Conservation (phyloP, 176 grass and related monocot species). For the Eragrostis nindensis region DNA sequence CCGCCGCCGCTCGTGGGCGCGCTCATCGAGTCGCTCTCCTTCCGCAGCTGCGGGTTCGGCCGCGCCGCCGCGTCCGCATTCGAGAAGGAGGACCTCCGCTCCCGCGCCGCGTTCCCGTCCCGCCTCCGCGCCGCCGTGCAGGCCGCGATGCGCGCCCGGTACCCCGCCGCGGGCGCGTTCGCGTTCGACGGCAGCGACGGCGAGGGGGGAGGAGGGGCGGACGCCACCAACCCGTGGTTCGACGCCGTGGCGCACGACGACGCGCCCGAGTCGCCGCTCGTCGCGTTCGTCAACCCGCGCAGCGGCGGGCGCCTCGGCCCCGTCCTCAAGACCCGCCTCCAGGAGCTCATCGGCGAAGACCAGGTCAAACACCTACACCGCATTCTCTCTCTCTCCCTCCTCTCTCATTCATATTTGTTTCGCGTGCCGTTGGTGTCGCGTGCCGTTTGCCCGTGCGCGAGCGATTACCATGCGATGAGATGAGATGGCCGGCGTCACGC, state of each 20-base stretch:
- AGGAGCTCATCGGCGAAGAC: constrained; percentile 82
- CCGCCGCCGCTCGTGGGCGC: constrained; percentile 40
- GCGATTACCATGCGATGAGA: background rate
- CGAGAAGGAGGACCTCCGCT: constrained; percentile 72
- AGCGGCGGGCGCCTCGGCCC: constrained; percentile 86
- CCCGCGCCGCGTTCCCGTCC: constrained; percentile 48
- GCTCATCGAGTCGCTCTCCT: constrained; percentile 61
- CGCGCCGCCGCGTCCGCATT: constrained; percentile 47
- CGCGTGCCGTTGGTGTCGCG: constrained; percentile 5
- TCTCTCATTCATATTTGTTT: background rate
- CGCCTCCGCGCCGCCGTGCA: constrained; percentile 61
- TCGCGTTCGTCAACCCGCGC: constrained; percentile 87
- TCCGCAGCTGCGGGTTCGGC: constrained; percentile 66
- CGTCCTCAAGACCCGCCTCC: constrained; percentile 79
- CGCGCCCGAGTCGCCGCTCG: constrained; percentile 66
- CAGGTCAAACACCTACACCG: constrained; percentile 49
- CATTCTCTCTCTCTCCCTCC: background rate
- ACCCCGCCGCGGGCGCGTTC: constrained; percentile 40
- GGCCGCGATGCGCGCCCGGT: constrained; percentile 53
- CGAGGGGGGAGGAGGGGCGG: background rate
- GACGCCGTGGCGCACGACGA: constrained; percentile 46
- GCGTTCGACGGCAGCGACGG: background rate
- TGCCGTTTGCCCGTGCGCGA: constrained; percentile 15
- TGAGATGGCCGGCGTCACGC: constrained; percentile 39
- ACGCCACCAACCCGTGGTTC: constrained; percentile 22